Evolutionary conservation across 768 basidiomycete genomes (phyloP), one percentile per base, ranked within the genome.

Genomic region (Chalciporus sphaerocephalus): DNA sequence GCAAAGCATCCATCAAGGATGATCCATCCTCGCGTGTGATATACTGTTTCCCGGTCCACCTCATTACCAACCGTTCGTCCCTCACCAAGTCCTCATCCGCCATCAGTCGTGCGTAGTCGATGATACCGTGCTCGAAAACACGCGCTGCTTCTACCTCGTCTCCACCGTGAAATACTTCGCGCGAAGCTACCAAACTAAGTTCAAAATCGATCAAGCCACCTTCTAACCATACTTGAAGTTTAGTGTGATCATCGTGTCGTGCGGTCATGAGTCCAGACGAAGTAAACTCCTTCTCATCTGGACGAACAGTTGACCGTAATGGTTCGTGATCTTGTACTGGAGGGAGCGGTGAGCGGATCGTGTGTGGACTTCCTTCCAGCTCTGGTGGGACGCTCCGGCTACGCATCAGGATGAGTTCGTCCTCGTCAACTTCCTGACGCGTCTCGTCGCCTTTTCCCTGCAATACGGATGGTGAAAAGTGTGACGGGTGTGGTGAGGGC

Each of bases 1-100:
- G 71, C 4, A 97, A 75, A 0, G 87, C 83, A 27, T 79, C 76
- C 71, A 93, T 80, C 21, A 94, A 73, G 1, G 85, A 83, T 0
- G 87, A 86, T 3, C 75, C 79, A 55, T 89, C 87, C 32, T 72
- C 68, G 50, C 83, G 82, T n/a, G 83, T 85, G 43, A 92, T 81
- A 61, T 87, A 93, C 85, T 75, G 79, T 39, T 76, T 74, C 9
- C 73, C 76, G 32, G 75, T 73, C 82, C 89, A 94, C 48, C 79
- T 74, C 40, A 94, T 77, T 3, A 92, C 86, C 28, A 95, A 73
- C 22, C 75, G 66, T 7, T 80, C 76, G 55, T 86, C 77, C 27
- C 73, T 66, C 5, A 86, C 77, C 21, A 92, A 62, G 6, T 62
- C 60, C 12, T 79, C 79, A 44, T 91, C 81, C 23, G 78, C 73